Evolutionary conservation across 129 eudicot species (phyloP).

Genomic region (Glebionis coronaria): DNA sequence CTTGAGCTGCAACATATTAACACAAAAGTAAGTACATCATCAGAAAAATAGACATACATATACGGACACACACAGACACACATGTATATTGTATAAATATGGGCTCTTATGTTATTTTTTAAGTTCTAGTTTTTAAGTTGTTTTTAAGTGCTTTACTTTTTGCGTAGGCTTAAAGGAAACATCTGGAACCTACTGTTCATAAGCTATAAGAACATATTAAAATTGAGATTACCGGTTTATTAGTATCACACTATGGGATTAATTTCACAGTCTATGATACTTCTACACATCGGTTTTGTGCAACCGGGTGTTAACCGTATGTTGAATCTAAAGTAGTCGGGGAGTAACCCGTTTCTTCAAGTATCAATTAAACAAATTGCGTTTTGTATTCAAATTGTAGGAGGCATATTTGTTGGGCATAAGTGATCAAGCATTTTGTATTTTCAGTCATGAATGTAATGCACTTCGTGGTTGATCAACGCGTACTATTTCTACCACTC

Average conservation of each 20-base stretch:
- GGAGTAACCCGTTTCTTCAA: background rate
- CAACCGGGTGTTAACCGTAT: constrained; percentile 58
- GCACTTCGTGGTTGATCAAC: too few relatives aligned
- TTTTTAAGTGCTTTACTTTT: background rate
- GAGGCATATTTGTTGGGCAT: constrained; percentile 78
- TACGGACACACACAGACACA: too few relatives aligned
- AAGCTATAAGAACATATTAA: constrained; percentile 77
- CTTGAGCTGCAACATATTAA: too few relatives aligned
- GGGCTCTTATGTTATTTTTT: too few relatives aligned
- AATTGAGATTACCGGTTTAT: constrained; percentile 53
- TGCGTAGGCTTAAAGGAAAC: constrained; percentile 68
- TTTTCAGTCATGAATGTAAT: constrained; percentile 51
- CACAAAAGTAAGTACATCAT: too few relatives aligned
- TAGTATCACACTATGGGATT: constrained; percentile 56
- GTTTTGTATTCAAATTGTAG: constrained; percentile 31
- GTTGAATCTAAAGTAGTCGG: background rate
- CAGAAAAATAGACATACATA: too few relatives aligned
- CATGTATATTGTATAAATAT: too few relatives aligned
- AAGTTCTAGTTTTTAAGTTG: constrained; percentile 8
- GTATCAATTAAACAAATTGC: background rate
- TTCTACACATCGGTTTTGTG: constrained; percentile 81
- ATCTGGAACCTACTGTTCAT: constrained; percentile 72
- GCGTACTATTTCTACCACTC: too few relatives aligned
- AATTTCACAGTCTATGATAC: constrained; percentile 66
- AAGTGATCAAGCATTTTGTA: constrained; percentile 84